A percentile compares a stretch with the other conserved stretches of the same genome.
These are phyloP conservation scores for Priceomyces carsonii DNA, from an alignment of 805 yeast species.

Conservation along the genomic window DNA sequence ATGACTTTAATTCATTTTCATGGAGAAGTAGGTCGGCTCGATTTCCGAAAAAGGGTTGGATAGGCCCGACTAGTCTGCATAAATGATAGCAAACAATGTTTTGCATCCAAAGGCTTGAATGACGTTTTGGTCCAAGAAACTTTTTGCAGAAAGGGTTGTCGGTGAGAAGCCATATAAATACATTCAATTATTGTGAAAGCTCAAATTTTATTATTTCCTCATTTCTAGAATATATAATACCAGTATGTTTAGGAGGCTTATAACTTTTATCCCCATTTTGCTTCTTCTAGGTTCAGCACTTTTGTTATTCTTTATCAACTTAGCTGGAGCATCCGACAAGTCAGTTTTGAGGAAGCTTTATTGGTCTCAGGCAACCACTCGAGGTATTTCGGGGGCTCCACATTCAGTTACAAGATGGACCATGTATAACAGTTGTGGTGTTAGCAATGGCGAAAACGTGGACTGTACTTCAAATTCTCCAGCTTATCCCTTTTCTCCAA, in stretches of 20 bases:
- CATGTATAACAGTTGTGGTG: slow-evolving; percentile 25
- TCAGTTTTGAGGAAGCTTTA: slow-evolving; percentile 23
- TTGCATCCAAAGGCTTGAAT: slow-evolving; percentile 3
- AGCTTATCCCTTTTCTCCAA: slow-evolving; percentile 34
- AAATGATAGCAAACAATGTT: too few species aligned
- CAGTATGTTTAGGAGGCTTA: slow-evolving; percentile 21
- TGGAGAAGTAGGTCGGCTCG: too few species aligned
- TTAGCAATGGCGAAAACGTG: slow-evolving; percentile 13
- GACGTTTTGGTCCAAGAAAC: too few species aligned
- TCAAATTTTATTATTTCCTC: too few species aligned
- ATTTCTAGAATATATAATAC: too few species aligned
- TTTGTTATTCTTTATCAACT: slow-evolving; percentile 25
- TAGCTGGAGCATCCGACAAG: slow-evolving; percentile 24
- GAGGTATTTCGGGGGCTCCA: slow-evolving; percentile 12
- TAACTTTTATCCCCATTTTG: slow-evolving; percentile 24
- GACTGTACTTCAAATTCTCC: slow-evolving; percentile 20
- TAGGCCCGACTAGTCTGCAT: too few species aligned
- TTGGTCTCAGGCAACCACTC: slow-evolving; percentile 24
- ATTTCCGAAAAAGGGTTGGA: too few species aligned
- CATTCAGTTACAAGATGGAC: slow-evolving; percentile 27
- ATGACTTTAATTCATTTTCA: too few species aligned
- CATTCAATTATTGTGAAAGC: too few species aligned
- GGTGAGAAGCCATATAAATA: too few species aligned
- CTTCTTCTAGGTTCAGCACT: slow-evolving; percentile 22
- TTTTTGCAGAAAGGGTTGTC: too few species aligned